Percentiles rank a stretch among this genome's conserved stretches.
These are phyloP conservation scores for Tetradesmus lagerheimii DNA, from an alignment of 139 green algal genomes.

Conservation along the genomic window DNA sequence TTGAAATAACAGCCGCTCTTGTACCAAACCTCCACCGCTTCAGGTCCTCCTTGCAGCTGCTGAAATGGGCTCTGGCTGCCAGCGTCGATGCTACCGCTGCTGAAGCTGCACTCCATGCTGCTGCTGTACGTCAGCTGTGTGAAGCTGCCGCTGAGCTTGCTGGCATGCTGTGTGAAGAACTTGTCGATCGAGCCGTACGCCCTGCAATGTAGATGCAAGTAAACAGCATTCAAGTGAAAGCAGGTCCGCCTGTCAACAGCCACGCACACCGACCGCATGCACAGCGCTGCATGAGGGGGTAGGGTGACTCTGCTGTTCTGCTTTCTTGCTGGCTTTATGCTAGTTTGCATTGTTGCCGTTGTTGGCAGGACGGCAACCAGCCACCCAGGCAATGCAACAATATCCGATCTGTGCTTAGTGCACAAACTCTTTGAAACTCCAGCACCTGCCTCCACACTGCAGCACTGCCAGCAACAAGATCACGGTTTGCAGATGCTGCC, in stretches of 20 bases:
- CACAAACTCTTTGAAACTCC: too few species aligned
- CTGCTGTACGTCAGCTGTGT: not conserved
- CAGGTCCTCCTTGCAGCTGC: not conserved
- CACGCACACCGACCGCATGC: not conserved
- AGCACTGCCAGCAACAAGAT: not conserved
- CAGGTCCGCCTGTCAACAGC: too few species aligned
- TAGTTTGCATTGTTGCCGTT: too few species aligned
- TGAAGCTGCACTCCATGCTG: constrained; percentile 11
- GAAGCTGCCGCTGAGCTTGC: not conserved
- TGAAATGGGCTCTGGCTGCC: constrained; percentile 6
- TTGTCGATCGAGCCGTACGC: not conserved
- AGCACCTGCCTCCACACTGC: too few species aligned
- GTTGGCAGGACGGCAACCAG: too few species aligned
- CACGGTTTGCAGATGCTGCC: not conserved
- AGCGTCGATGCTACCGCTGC: constrained; percentile 4
- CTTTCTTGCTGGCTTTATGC: too few species aligned
- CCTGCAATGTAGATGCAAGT: not conserved
- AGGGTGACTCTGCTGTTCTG: too few species aligned
- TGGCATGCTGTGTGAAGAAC: not conserved
- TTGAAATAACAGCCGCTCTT: constrained; percentile 29
- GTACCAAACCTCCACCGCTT: constrained; percentile 33
- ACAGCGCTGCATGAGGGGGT: too few species aligned
- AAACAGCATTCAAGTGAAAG: too few species aligned
- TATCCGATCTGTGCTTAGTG: not conserved
- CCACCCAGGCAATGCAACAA: too few species aligned